Base-by-base conservation (phyloP, 306 rosid genomes). In the Abrus precatorius region DNA sequence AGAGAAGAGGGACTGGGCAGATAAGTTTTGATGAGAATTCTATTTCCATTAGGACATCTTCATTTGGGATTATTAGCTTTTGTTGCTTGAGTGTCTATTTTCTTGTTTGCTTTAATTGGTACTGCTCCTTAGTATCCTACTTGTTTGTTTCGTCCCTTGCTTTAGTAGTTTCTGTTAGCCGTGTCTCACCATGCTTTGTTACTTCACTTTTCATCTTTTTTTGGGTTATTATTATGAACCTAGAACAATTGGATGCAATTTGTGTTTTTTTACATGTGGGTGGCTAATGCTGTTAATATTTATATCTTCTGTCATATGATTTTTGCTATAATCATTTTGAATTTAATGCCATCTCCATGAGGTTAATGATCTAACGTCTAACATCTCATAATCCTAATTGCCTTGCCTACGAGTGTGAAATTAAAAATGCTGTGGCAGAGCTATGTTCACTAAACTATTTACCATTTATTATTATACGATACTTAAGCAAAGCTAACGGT, bases 21-120 rank as follows among this genome's bases (percentile, higher is more conserved):
- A 89, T 85, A 80, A 87, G 93, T 85, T 87, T 85, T 80, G 71
- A 85, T 85, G 88, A 75, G 64, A 85, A 85, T 85, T 87, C 69
- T 84, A 69, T 85, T 83, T 84, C 81, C 84, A 56, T 84, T 81
- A 87, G 92, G 86, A 66, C 83, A 82, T 79, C 72, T 77, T 87
- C 74, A 76, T 80, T 80, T 77, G 82, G 85, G 77, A 81, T 85
- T 75, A 68, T 79, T 89, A 87, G 90, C 84, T 87, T 89, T 84
- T 75, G 83, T 84, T 86, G 87, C 87, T 87, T 78, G 77, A 79
- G 69, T 77, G 74, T 73, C 74, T 66, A 64, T 74, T 81, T 73
- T 80, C 50, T 47, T 84, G 85, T 87, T 86, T 87, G 89, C 86
- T 78, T 55, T 84, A 76, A 91, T 87, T 88, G 88, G 77, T 82